Evolutionary conservation across 805 yeast genomes (phyloP).

Genomic region (Yamadazyma nakazawae): DNA sequence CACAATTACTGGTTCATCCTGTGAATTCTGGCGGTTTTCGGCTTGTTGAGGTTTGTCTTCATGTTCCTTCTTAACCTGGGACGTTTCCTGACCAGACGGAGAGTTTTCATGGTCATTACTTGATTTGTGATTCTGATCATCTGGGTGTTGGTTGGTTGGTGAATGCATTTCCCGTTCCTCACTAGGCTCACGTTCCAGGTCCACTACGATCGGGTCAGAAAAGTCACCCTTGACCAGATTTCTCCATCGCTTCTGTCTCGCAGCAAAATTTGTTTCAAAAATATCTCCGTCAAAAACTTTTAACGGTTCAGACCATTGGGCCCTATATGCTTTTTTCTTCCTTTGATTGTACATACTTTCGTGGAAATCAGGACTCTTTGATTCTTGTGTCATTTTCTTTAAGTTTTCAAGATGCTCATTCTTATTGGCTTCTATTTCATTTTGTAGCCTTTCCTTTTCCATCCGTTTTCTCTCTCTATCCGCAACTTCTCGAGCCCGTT

Average conservation of each 20-base stretch:
- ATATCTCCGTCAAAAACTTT: conserved; percentile 15
- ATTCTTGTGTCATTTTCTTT: conserved; percentile 1
- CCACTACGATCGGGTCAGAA: conserved; percentile 8
- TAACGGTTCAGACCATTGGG: conserved; percentile 18
- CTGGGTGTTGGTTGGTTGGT: not conserved
- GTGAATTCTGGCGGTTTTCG: too few relatives aligned
- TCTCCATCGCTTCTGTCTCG: not conserved
- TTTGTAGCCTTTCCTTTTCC: conserved; percentile 6
- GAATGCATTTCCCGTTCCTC: not conserved
- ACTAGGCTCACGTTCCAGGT: not conserved
- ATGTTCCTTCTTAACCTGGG: too few relatives aligned
- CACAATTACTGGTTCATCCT: not conserved
- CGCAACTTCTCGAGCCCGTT: conserved; percentile 12
- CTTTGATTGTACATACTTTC: conserved; percentile 12
- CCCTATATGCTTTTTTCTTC: conserved; percentile 17
- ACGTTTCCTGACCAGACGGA: too few relatives aligned
- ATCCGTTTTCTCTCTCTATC: not conserved
- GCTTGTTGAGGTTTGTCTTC: too few relatives aligned
- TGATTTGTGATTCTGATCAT: not conserved
- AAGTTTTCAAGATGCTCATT: conserved; percentile 11
- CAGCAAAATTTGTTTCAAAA: conserved; percentile 7
- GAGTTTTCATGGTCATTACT: too few relatives aligned
- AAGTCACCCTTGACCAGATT: conserved; percentile 1
- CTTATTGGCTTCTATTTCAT: conserved; percentile 5
- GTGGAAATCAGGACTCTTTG: not conserved